A percentile compares a stretch with the other conserved stretches of the same genome.
Conservation (phyloP, 805 yeast species). For the Jamesozyma jinghongensis region DNA sequence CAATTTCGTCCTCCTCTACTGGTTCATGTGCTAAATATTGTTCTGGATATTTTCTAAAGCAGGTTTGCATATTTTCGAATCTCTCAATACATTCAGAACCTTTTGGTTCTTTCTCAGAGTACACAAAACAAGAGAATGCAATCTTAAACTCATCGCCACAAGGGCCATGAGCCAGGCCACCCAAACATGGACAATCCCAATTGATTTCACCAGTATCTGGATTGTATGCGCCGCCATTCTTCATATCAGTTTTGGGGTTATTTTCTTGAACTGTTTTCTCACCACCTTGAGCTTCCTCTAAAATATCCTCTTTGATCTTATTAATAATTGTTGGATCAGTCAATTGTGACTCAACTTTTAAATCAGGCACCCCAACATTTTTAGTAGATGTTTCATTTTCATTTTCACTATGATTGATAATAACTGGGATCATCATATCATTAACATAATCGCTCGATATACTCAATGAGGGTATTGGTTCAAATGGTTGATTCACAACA, state of each 20-base stretch:
- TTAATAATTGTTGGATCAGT: too few relatives aligned
- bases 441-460: too few relatives aligned
- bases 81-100: slow-evolving; percentile 91
- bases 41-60: slow-evolving; percentile 89
- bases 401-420: not conserved
- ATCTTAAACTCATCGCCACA: slow-evolving; percentile 94
- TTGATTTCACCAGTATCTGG: slow-evolving; percentile 98
- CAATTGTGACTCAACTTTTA: too few relatives aligned
- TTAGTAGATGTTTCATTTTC: slow-evolving; percentile 2
- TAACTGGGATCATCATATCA: not conserved
- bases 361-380: too few relatives aligned
- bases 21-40: slow-evolving; percentile 76
- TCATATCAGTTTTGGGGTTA: too few relatives aligned
- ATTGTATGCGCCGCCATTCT: slow-evolving; percentile 63
- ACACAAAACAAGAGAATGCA: slow-evolving; percentile 91
- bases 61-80: slow-evolving; percentile 85
- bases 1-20: too few relatives aligned
- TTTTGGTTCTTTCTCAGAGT: slow-evolving; percentile 90
- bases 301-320: too few relatives aligned
- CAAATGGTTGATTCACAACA: too few relatives aligned
- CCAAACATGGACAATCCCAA: slow-evolving; percentile 99
- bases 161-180: slow-evolving; percentile 98
- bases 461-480: too few relatives aligned
- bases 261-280: too few relatives aligned
- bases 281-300: too few relatives aligned